Percentiles rank a stretch among this genome's conserved stretches.
Conservation (phyloP, 192 early-diverging fungal species). For the Mortierella antarctica region DNA sequence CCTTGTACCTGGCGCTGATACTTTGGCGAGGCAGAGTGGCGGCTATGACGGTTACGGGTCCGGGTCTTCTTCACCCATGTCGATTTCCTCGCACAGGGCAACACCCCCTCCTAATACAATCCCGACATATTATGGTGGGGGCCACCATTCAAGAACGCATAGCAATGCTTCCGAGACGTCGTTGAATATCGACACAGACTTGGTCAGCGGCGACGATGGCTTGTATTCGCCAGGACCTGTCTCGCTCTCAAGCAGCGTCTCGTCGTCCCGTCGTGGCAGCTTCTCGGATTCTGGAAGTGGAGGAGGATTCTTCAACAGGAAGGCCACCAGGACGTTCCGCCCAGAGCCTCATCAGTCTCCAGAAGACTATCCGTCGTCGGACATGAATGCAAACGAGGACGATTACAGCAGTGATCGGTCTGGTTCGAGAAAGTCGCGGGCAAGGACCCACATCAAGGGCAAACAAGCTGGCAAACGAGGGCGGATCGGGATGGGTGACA, state of each 20-base stretch:
- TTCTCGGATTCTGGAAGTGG: constrained; percentile 24
- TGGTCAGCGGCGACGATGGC: constrained; percentile 9
- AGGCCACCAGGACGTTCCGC: constrained; percentile 30
- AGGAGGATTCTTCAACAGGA: constrained; percentile 39
- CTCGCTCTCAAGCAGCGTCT: constrained; percentile 18
- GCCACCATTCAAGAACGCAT: constrained; percentile 26
- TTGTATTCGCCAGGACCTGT: constrained; percentile 24
- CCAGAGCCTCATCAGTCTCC: constrained; percentile 34
- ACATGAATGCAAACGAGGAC: constrained; percentile 5
- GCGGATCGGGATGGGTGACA: constrained; percentile 12
- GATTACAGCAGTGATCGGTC: not conserved
- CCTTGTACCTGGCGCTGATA: not conserved
- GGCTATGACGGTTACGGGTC: constrained; percentile 36
- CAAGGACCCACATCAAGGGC: not conserved
- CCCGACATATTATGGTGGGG: constrained; percentile 19
- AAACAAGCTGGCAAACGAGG: not conserved
- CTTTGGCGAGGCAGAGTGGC: not conserved
- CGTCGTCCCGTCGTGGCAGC: constrained; percentile 33
- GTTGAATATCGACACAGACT: constrained; percentile 32
- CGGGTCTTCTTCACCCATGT: constrained; percentile 18
- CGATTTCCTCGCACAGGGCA: constrained; percentile 13
- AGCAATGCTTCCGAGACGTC: constrained; percentile 49
- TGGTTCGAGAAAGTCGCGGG: constrained; percentile 4
- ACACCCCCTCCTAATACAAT: constrained; percentile 23
- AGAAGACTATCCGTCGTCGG: constrained; percentile 24